A percentile compares a stretch with the other conserved stretches of the same genome.
Evolutionary conservation across 306 rosid species (phyloP).

Genomic region (Vachellia collinsii): DNA sequence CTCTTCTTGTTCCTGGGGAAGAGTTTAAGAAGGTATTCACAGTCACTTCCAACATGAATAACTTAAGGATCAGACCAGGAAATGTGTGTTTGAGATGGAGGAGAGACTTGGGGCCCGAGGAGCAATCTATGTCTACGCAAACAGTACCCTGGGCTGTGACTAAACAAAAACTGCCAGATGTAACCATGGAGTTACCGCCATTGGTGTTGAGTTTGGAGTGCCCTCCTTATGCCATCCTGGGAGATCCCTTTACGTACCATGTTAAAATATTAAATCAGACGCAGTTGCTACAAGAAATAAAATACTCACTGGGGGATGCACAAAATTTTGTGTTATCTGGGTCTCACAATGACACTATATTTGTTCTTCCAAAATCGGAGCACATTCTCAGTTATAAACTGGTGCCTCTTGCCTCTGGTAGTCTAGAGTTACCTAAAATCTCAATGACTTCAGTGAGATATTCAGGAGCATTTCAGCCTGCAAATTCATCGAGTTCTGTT

Average conservation of each 20-base stretch:
- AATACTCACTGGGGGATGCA: conserved; percentile 73
- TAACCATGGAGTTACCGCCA: conserved; percentile 70
- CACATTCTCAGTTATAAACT: conserved; percentile 80
- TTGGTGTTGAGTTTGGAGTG: conserved; percentile 84
- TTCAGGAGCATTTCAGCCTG: conserved; percentile 76
- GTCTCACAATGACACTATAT: conserved; percentile 70
- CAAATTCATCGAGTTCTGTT: conserved; percentile 51
- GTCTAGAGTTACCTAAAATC: conserved; percentile 80
- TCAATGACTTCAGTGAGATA: conserved; percentile 75
- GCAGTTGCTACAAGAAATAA: conserved; percentile 78
- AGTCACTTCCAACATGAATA: conserved; percentile 54
- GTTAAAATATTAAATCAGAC: conserved; percentile 77
- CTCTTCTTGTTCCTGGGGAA: conserved; percentile 77
- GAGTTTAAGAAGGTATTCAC: conserved; percentile 89
- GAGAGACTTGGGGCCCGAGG: conserved; percentile 61
- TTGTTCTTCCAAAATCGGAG: conserved; percentile 86
- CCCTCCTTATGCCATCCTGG: conserved; percentile 82
- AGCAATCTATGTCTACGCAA: conserved; percentile 45
- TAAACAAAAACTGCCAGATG: conserved; percentile 65
- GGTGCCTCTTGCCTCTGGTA: conserved; percentile 84
- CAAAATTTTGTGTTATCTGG: conserved; percentile 91
- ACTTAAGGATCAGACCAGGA: conserved; percentile 65
- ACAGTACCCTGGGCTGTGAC: conserved; percentile 58
- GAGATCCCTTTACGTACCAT: conserved; percentile 81
- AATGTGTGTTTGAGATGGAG: conserved; percentile 78